These are phyloP conservation scores for Talaromyces sp. DNA, from an alignment of 2,329 filamentous ascomycete species.

Conservation along the genomic window DNA sequence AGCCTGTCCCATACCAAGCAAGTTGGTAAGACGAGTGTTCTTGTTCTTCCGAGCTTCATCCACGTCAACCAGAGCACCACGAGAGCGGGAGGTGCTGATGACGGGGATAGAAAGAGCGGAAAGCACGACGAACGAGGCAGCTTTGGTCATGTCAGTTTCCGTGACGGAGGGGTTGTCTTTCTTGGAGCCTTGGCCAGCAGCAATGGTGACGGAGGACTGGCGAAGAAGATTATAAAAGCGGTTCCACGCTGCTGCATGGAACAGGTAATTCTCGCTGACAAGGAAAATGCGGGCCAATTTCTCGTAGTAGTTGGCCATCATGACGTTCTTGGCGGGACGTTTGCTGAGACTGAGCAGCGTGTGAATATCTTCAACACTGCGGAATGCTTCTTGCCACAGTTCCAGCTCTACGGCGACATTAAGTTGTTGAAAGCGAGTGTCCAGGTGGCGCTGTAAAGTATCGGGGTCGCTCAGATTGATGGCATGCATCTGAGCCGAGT, in stretches of 20 bases:
- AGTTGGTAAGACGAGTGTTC: conserved; percentile 93
- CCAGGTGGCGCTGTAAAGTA: conserved; percentile 92
- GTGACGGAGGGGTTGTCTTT: conserved; percentile 86
- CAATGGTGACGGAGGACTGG: conserved; percentile 78
- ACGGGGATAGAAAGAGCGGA: conserved; percentile 97
- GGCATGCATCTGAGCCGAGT: conserved; percentile 97
- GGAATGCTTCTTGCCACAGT: conserved; percentile 98
- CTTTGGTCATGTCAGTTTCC: conserved; percentile 87
- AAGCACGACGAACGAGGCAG: conserved; percentile 90
- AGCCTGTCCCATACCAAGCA: conserved; percentile 85
- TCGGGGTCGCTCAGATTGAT: conserved; percentile 98
- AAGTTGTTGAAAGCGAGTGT: conserved; percentile 96
- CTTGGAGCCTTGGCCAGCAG: conserved; percentile 83
- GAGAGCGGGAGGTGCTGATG: conserved; percentile 95
- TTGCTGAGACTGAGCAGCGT: conserved; percentile 96
- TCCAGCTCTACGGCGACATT: conserved; percentile 98
- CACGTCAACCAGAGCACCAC: conserved; percentile 91
- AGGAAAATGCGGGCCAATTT: conserved; percentile 98
- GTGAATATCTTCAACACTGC: conserved; percentile 98
- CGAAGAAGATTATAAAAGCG: conserved; percentile 95
- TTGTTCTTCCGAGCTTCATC: conserved; percentile 98
- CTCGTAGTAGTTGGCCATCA: conserved; percentile 99
- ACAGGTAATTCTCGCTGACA: conserved; percentile 98
- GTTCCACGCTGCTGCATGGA: conserved; percentile 97
- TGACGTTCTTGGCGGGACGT: conserved; percentile 94